These are phyloP conservation scores for Celoporthe dispersa DNA, from an alignment of 2,329 filamentous ascomycete genomes.

Conservation along the genomic window DNA sequence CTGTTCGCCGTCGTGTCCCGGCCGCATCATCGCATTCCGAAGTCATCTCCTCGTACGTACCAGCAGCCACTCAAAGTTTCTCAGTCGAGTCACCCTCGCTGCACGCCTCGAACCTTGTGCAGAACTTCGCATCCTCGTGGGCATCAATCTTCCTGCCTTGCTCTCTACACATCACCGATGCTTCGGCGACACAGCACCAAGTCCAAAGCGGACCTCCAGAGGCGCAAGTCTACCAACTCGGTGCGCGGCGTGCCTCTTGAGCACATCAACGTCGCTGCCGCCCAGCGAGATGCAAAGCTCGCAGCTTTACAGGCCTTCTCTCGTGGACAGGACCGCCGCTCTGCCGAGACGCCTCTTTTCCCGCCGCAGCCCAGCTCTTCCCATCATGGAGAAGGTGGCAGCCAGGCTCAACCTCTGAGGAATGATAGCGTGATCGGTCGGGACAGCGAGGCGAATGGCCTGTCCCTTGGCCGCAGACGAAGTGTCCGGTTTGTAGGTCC, in stretches of 20 bases:
- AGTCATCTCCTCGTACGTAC: neutral
- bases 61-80: neutral
- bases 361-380: conserved; percentile 36
- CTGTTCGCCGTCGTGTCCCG: no score
- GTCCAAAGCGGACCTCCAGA: conserved; percentile 48
- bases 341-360: conserved; percentile 41
- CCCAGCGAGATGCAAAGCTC: conserved; percentile 63
- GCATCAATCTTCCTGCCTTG: neutral
- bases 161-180: conserved; percentile 42
- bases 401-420: conserved; percentile 27
- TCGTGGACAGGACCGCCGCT: conserved; percentile 51
- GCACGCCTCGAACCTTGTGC: neutral
- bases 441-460: conserved; percentile 33
- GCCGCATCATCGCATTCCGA: no score
- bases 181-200: conserved; percentile 54
- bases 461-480: conserved; percentile 47
- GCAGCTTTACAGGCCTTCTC: conserved; percentile 66
- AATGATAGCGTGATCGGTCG: conserved; percentile 30
- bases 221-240: conserved; percentile 59
- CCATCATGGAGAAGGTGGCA: conserved; percentile 26
- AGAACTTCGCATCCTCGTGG: neutral
- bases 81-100: neutral
- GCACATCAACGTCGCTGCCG: conserved; percentile 52
- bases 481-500: conserved; percentile 59
- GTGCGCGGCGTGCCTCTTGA: conserved; percentile 51